Evolutionary conservation across 2,329 filamentous ascomycete genomes (phyloP).

Genomic region (Pseudogymnoascus sp.): DNA sequence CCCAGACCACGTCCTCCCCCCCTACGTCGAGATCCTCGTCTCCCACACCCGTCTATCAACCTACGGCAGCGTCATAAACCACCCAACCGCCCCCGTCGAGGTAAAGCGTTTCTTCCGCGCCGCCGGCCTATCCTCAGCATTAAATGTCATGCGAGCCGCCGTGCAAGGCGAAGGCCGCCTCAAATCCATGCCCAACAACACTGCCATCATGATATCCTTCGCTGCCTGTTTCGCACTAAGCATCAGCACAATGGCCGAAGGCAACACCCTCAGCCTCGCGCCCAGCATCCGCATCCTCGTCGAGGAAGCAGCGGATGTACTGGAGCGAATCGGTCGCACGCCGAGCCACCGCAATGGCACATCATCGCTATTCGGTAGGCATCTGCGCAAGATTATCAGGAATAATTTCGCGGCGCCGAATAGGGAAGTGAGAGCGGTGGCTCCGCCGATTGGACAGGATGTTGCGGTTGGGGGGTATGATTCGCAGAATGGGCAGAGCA

Average conservation of each 20-base stretch:
- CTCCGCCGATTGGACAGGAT: constrained; percentile 11
- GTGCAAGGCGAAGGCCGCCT: constrained; percentile 63
- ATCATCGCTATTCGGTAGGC: constrained; percentile 51
- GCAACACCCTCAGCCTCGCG: constrained; percentile 47
- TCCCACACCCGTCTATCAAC: constrained; percentile 67
- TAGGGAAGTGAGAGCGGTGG: background rate
- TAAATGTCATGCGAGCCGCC: constrained; percentile 67
- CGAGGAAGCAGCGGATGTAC: constrained; percentile 58
- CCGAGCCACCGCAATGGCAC: constrained; percentile 60
- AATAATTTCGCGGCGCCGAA: constrained; percentile 14
- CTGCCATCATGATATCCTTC: constrained; percentile 70
- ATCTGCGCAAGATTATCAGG: constrained; percentile 38
- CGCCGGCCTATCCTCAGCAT: constrained; percentile 59
- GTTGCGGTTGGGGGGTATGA: constrained; percentile 12
- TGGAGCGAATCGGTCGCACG: constrained; percentile 59
- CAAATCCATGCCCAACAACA: constrained; percentile 72
- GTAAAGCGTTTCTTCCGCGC: constrained; percentile 67
- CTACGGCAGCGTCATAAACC: constrained; percentile 67
- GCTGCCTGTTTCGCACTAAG: constrained; percentile 62
- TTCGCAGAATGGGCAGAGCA: constrained; percentile 13
- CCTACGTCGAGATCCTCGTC: constrained; percentile 67
- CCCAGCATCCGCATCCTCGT: constrained; percentile 57
- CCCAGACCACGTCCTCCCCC: constrained; percentile 49
- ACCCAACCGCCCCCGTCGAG: constrained; percentile 60
- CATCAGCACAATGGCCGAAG: constrained; percentile 50